Evolutionary conservation across 352 stramenopile genomes (phyloP).

Genomic region (Globisporangium carolinianum): DNA sequence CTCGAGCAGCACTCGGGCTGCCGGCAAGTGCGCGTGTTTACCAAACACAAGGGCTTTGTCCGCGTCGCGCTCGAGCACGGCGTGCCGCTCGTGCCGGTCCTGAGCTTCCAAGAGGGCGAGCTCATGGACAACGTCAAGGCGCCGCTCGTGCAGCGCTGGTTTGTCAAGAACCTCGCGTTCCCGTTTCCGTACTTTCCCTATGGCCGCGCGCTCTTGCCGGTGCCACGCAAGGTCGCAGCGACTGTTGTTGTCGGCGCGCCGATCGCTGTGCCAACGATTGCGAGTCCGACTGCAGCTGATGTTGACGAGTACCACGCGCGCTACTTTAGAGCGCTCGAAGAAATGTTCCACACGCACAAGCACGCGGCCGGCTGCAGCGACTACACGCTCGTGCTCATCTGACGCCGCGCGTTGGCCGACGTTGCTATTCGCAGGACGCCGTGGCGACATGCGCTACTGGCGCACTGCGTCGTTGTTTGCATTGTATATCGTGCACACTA

Average conservation of each 20-base stretch:
- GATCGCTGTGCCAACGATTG: constrained; percentile 40
- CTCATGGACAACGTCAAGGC: constrained; percentile 78
- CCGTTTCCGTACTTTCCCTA: constrained; percentile 80
- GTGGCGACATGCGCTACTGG: too few relatives aligned
- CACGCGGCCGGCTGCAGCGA: constrained; percentile 61
- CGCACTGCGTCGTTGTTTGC: too few relatives aligned
- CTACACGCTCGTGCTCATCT: constrained; percentile 68
- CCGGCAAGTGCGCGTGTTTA: constrained; percentile 69
- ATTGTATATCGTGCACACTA: too few relatives aligned
- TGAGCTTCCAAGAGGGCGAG: constrained; percentile 81
- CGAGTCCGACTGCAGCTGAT: constrained; percentile 37
- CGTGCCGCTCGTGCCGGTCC: constrained; percentile 57
- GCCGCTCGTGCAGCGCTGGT: constrained; percentile 71
- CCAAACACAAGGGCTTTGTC: constrained; percentile 73
- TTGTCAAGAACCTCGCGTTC: constrained; percentile 69
- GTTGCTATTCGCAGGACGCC: too few relatives aligned
- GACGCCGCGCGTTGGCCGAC: neutral
- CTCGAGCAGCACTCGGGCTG: constrained; percentile 50
- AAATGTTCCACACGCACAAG: constrained; percentile 73
- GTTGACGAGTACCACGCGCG: constrained; percentile 53
- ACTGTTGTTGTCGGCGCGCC: constrained; percentile 61
- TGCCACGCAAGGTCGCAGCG: constrained; percentile 57
- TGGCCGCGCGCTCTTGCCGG: constrained; percentile 51
- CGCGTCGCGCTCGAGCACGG: constrained; percentile 74
- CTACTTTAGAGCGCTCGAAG: constrained; percentile 50